phyloP scores from a whole-genome alignment of 345 rosid genomes.

The Ailanthus altissimus region DNA sequence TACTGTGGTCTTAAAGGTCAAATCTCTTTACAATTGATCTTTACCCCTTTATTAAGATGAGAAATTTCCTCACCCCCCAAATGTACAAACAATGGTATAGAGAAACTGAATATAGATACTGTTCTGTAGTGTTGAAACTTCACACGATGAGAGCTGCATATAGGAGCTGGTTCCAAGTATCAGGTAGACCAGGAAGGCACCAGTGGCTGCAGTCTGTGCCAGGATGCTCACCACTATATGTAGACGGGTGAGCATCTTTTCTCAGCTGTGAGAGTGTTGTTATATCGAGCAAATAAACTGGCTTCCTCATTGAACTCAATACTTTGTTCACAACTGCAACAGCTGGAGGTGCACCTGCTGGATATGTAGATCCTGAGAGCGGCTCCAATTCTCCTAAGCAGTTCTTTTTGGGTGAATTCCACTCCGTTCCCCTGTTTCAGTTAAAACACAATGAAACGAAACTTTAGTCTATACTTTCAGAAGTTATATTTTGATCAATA shows the following conservation, averaged over 20 bases:
- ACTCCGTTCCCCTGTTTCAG: conserved; percentile 63
- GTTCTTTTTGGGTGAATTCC: conserved; percentile 66
- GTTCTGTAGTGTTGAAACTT: conserved; percentile 20
- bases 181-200: conserved; percentile 97
- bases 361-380: conserved; percentile 66
- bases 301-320: conserved; percentile 52
- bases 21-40: conserved; percentile 43
- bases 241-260: conserved; percentile 90
- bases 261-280: conserved; percentile 83
- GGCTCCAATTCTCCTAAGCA: conserved; percentile 71
- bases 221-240: conserved; percentile 47
- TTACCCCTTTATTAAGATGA: neutral
- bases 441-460: neutral
- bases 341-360: conserved; percentile 73
- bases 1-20: conserved; percentile 27
- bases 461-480: neutral
- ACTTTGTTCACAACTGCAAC: conserved; percentile 55
- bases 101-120: conserved; percentile 4
- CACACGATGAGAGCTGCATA: conserved; percentile 72
- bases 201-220: conserved; percentile 93
- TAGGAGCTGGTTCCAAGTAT: conserved; percentile 93
- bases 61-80: conserved; percentile 13
- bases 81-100: conserved; percentile 22
- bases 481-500: neutral
- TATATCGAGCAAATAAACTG: conserved; percentile 76